Conservation (phyloP, 768 basidiomycete species). For the Russula lepida region DNA sequence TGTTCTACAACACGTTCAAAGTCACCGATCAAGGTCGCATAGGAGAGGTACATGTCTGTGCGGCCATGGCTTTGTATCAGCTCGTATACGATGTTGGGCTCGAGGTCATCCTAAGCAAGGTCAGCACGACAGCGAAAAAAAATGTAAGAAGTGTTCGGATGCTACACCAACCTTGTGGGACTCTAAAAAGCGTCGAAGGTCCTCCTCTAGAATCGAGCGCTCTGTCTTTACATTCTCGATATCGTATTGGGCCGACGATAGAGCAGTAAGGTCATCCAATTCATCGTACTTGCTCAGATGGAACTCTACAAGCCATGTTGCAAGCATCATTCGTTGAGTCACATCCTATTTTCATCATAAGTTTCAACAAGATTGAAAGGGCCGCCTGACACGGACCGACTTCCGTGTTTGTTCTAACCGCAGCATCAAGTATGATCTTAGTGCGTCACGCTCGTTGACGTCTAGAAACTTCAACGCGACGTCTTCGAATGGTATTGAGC, state of each 20-base stretch:
- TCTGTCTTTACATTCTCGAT: slow-evolving; percentile 80
- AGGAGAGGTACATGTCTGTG: slow-evolving; percentile 87
- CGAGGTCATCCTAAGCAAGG: slow-evolving; percentile 60
- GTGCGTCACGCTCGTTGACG: slow-evolving; percentile 78
- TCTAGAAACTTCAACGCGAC: slow-evolving; percentile 88
- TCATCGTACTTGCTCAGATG: slow-evolving; percentile 96
- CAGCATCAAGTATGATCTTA: slow-evolving; percentile 84
- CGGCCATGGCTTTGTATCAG: slow-evolving; percentile 90
- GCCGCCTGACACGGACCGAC: slow-evolving; percentile 41
- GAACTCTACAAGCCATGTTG: slow-evolving; percentile 97
- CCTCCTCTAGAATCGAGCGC: slow-evolving; percentile 79
- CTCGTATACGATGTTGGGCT: slow-evolving; percentile 80
- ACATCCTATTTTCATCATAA: slow-evolving; percentile 48
- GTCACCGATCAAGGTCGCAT: slow-evolving; percentile 76
- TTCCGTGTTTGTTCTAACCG: slow-evolving; percentile 80
- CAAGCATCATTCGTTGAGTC: slow-evolving; percentile 94
- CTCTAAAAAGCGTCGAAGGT: slow-evolving; percentile 84
- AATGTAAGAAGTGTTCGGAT: not conserved
- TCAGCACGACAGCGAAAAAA: not conserved
- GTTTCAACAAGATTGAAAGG: not conserved
- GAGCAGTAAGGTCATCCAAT: slow-evolving; percentile 86
- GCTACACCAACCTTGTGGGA: slow-evolving; percentile 71
- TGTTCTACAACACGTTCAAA: slow-evolving; percentile 80
- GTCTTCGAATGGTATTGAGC: slow-evolving; percentile 82
- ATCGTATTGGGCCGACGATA: slow-evolving; percentile 72